Evolutionary conservation across 257 asterid species (phyloP), one percentile per base, ranked within the genome.

Genomic region (Fraxinus excelsior): DNA sequence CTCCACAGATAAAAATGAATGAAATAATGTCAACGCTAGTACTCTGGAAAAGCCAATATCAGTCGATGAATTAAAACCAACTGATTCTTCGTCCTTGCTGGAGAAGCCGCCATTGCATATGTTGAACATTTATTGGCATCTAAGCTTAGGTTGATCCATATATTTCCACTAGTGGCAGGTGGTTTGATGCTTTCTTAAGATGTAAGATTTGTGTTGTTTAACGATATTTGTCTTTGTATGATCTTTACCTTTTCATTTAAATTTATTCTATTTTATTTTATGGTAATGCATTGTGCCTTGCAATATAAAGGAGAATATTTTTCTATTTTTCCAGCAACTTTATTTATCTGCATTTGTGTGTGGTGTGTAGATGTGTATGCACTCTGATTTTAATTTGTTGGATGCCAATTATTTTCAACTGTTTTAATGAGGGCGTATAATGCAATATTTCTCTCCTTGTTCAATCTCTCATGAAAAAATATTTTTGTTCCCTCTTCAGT

Each of bases 11-110:
- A 62, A 10, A 69, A 18, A 12, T 12, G 34, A 40, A 42, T 56
- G 9, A 71, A 70, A 31, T 56, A 14, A 66, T 62, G 35, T 67
- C 40, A 67, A 70, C 38, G 6, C 38, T 29, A 26, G 37, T 58
- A 19, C 78, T 29, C 73, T 60, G 16, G 42, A 75, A 29, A 29
- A 10, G 65, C 35, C 34, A 74, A 34, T 76, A 26, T 72, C 23
- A 38, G 66, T 65, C 13, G 69, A 72, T 1, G 21, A 69, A 51
- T 60, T 12, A 72, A 75, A 49, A 10, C 31, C 62, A 60, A 44
- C 68, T 13, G 29, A 42, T 67, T 62, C 76, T 75, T 46, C 31
- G 49, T 71, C 79, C 28, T 53, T 46, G 21, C 5, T 23, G 18
- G 19, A 62, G 34, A 62, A 11, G 18, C 32, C 32, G 10, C 11